These are phyloP conservation scores for Helianthus annuus DNA, from an alignment of 129 eudicot genomes.

Conservation along the genomic window HanXRQr2.0-SUNRISE NC_035435.2:171695132-171695631, in stretches of 20 bases:
- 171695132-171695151: neutral
- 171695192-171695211: neutral
- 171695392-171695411: neutral
- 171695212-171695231: neutral
- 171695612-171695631: neutral
- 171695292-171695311: neutral
- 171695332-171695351: neutral
- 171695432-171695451: neutral
- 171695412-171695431: neutral
- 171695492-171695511: constrained; percentile 1
- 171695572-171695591: constrained; percentile 2
- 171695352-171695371: neutral
- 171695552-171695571: constrained; percentile 2
- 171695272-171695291: neutral
- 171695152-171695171: neutral
- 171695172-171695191: neutral
- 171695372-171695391: neutral
- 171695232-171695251: neutral
- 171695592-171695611: constrained; percentile 3
- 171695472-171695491: neutral
- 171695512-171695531: neutral
- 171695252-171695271: neutral
- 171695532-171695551: constrained; percentile 10
- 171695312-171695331: neutral
- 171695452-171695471: neutral